Evolutionary conservation across 441 rosid species (phyloP).

Genomic region (Adansonia grandidieri): DNA sequence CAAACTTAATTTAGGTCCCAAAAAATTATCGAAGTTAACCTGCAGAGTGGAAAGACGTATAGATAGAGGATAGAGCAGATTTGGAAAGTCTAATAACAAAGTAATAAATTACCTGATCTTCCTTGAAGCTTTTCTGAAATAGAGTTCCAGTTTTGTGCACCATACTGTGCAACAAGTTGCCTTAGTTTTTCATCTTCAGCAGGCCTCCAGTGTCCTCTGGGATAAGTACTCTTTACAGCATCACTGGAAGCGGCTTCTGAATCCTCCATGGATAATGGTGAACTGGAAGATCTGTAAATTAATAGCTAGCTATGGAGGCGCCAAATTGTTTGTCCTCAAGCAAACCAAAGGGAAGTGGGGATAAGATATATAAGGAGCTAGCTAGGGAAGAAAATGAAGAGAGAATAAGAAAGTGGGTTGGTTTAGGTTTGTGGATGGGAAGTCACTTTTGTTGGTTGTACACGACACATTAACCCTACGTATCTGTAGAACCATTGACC

Average conservation of each 20-base stretch:
- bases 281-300: background rate
- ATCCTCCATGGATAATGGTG: slow-evolving; percentile 41
- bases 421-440: slow-evolving; percentile 66
- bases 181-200: slow-evolving; percentile 50
- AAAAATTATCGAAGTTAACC: background rate
- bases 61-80: background rate
- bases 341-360: slow-evolving; percentile 35
- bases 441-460: slow-evolving; percentile 74
- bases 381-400: slow-evolving; percentile 18
- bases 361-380: slow-evolving; percentile 44
- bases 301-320: background rate
- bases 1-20: background rate
- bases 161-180: slow-evolving; percentile 46
- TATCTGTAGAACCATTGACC: slow-evolving; percentile 33
- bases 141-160: slow-evolving; percentile 55
- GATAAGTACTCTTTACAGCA: slow-evolving; percentile 41
- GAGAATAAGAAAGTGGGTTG: slow-evolving; percentile 55
- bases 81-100: background rate
- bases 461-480: slow-evolving; percentile 51
- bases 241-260: slow-evolving; percentile 42
- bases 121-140: slow-evolving; percentile 54
- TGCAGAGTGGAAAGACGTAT: background rate
- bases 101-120: slow-evolving; percentile 40
- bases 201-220: slow-evolving; percentile 50
- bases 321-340: slow-evolving; percentile 28